These are phyloP conservation scores for Eutrema yunnanense DNA, from an alignment of 345 rosid genomes.

Conservation along the genomic window DNA sequence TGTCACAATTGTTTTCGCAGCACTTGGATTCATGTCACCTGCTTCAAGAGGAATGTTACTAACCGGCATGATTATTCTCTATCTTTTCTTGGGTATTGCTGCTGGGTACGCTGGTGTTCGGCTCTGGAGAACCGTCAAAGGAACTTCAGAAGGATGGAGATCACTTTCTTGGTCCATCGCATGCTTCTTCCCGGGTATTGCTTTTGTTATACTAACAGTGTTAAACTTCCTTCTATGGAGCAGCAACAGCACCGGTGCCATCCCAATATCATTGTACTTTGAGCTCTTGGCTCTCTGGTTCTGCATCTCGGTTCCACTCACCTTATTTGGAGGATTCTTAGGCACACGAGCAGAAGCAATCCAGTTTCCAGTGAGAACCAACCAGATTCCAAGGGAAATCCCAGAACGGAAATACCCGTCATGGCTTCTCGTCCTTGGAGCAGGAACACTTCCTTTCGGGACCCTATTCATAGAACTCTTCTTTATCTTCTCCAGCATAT, in stretches of 20 bases:
- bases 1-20: constrained; percentile 73
- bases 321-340: constrained; percentile 69
- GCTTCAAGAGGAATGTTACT: constrained; percentile 85
- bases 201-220: constrained; percentile 59
- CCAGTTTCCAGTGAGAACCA: constrained; percentile 58
- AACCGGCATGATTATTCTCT: constrained; percentile 78
- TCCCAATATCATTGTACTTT: constrained; percentile 70
- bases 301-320: constrained; percentile 78
- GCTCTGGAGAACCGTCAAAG: constrained; percentile 69
- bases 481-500: constrained; percentile 81
- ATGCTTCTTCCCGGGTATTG: constrained; percentile 81
- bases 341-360: constrained; percentile 66
- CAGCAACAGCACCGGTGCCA: constrained; percentile 72
- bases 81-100: constrained; percentile 63
- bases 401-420: constrained; percentile 82
- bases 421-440: constrained; percentile 85
- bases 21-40: constrained; percentile 79
- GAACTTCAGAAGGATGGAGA: constrained; percentile 73
- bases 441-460: constrained; percentile 82
- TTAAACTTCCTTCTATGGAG: constrained; percentile 75
- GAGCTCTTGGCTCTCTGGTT: constrained; percentile 72
- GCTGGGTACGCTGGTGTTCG: constrained; percentile 74
- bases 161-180: constrained; percentile 68
- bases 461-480: constrained; percentile 73
- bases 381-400: constrained; percentile 81